Conservation (phyloP, 768 basidiomycete genomes). For the Mycena kentingensis region DNA sequence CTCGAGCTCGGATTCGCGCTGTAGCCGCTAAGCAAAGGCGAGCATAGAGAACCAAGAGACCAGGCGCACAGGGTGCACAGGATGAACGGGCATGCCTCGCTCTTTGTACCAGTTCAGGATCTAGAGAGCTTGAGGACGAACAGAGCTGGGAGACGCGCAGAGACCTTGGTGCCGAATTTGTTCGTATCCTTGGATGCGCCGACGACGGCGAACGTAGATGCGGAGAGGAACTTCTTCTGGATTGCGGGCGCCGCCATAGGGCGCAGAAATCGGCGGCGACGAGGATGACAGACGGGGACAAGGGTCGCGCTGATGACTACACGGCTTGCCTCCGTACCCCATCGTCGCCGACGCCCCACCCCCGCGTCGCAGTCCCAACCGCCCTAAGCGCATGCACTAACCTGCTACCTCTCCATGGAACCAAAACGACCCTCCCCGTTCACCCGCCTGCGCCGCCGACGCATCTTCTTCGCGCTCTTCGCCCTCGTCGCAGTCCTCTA, state of each 20-base stretch:
- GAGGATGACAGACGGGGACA: conserved; percentile 9
- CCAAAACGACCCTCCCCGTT: conserved; percentile 14
- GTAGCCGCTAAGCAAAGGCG: conserved; percentile 5
- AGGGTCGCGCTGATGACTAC: background rate
- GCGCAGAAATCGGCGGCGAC: too few species aligned
- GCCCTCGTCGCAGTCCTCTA: conserved; percentile 40
- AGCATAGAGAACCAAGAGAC: background rate
- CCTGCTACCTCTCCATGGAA: conserved; percentile 4
- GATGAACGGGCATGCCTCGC: conserved; percentile 61
- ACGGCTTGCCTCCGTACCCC: background rate
- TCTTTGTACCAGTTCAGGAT: conserved; percentile 77
- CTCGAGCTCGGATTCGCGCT: conserved; percentile 75
- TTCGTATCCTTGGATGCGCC: conserved; percentile 79
- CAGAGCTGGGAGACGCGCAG: conserved; percentile 8
- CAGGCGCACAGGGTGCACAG: conserved; percentile 68
- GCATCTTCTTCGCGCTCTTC: conserved; percentile 43
- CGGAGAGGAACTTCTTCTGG: conserved; percentile 63
- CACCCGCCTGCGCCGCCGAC: conserved; percentile 43
- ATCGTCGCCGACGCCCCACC: background rate
- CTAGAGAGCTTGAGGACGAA: conserved; percentile 35
- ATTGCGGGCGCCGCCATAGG: too few species aligned
- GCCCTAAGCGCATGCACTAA: background rate
- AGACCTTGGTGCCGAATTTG: conserved; percentile 79
- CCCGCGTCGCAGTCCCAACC: background rate
- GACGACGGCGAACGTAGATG: conserved; percentile 71